Percentiles rank a stretch among this genome's conserved stretches.
Conservation (phyloP, 1,284 basidiomycete species). For the Ceratobasidium sp. region DNA sequence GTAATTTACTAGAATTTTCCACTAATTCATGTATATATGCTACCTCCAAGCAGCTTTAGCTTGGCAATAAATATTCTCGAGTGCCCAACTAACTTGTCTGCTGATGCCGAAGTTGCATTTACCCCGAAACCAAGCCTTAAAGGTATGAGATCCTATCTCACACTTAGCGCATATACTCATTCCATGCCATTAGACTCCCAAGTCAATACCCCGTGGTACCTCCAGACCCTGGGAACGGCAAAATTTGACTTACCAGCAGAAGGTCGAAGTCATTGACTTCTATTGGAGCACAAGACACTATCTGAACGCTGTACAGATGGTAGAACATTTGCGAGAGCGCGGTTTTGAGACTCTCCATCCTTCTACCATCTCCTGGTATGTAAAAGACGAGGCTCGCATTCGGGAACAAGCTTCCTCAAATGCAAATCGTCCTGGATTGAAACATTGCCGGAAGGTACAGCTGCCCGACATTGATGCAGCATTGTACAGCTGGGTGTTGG, state of each 20-base stretch:
- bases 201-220: too few relatives aligned
- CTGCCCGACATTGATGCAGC: neutral
- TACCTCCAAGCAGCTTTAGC: too few relatives aligned
- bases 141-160: too few relatives aligned
- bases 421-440: neutral
- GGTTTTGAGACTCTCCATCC: neutral
- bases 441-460: neutral
- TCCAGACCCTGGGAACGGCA: too few relatives aligned
- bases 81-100: too few relatives aligned
- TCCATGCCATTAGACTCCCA: too few relatives aligned
- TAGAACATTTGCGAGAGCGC: neutral
- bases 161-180: too few relatives aligned
- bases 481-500: conserved; percentile 21
- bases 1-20: too few relatives aligned
- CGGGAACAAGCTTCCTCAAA: neutral
- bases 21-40: too few relatives aligned
- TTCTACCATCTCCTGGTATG: neutral
- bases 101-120: too few relatives aligned
- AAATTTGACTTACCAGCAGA: neutral
- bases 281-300: neutral
- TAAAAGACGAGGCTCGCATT: neutral
- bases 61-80: too few relatives aligned
- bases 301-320: neutral
- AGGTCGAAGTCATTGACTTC: neutral
- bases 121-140: too few relatives aligned